Evolutionary conservation across 2,329 filamentous ascomycete species (phyloP).

Genomic region (Fonsecaea pedrosoi): DNA sequence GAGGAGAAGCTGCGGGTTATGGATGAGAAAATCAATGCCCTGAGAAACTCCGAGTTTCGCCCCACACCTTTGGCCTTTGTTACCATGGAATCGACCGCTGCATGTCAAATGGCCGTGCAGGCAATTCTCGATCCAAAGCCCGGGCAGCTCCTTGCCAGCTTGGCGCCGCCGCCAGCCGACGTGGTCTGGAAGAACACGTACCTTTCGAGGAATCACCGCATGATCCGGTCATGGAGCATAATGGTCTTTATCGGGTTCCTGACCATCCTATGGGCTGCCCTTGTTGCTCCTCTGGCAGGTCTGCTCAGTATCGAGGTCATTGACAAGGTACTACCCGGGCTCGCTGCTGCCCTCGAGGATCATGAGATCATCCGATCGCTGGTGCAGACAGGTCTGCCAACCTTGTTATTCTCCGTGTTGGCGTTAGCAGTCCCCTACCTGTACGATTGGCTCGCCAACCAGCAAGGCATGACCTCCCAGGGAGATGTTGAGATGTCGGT

Average conservation of each 20-base stretch:
- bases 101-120: constrained; percentile 93
- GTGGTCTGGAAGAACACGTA: constrained; percentile 98
- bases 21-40: constrained; percentile 74
- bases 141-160: constrained; percentile 80
- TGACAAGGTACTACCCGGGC: constrained; percentile 70
- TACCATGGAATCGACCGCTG: constrained; percentile 94
- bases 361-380: constrained; percentile 76
- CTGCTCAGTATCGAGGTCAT: constrained; percentile 84
- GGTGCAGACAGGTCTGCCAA: constrained; percentile 86
- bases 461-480: constrained; percentile 93
- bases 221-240: constrained; percentile 80
- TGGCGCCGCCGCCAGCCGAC: constrained; percentile 86
- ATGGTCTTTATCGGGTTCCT: constrained; percentile 82
- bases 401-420: constrained; percentile 81
- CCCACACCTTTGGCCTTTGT: constrained; percentile 89
- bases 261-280: constrained; percentile 85
- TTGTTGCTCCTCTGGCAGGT: constrained; percentile 79
- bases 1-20: constrained; percentile 80
- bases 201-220: constrained; percentile 72
- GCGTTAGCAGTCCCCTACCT: constrained; percentile 91
- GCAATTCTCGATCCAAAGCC: constrained; percentile 91
- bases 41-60: constrained; percentile 76
- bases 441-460: constrained; percentile 89
- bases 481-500: constrained; percentile 93
- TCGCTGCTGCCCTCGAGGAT: constrained; percentile 70